Evolutionary conservation across 2,329 filamentous ascomycete genomes (phyloP).

Genomic region (Scleromitrula shiraiana): DNA sequence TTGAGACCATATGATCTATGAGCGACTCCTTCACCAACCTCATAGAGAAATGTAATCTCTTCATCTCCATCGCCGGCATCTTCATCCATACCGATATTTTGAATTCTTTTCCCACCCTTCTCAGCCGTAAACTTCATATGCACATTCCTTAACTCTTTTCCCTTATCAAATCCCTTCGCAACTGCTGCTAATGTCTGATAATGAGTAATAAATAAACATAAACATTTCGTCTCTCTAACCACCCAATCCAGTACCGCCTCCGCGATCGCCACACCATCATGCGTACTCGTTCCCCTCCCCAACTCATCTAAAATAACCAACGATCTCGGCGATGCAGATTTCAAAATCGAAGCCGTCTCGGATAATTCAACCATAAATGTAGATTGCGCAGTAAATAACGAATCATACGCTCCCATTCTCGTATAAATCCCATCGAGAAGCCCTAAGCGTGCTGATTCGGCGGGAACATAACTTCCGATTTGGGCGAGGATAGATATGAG

Average conservation of each 20-base stretch:
- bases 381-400: conserved; percentile 86
- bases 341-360: conserved; percentile 86
- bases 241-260: conserved; percentile 84
- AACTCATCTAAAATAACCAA: conserved; percentile 93
- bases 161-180: conserved; percentile 55
- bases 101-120: conserved; percentile 14
- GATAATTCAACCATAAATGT: conserved; percentile 98
- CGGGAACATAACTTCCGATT: conserved; percentile 89
- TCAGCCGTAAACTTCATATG: conserved; percentile 77
- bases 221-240: conserved; percentile 61
- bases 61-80: conserved; percentile 44
- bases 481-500: conserved; percentile 91
- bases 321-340: conserved; percentile 74
- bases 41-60: conserved; percentile 90
- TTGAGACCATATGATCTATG: conserved; percentile 93
- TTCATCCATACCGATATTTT: conserved; percentile 37
- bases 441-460: conserved; percentile 63
- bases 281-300: conserved; percentile 85
- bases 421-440: conserved; percentile 89
- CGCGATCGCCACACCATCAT: conserved; percentile 94
- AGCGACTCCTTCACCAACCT: conserved; percentile 82
- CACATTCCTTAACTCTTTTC: conserved; percentile 66
- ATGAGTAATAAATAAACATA: conserved; percentile 95
- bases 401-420: conserved; percentile 90
- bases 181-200: conserved; percentile 78